These are phyloP conservation scores for Oryza brachyantha DNA, from an alignment of 176 grass and related monocot species.

Conservation along the genomic window DNA sequence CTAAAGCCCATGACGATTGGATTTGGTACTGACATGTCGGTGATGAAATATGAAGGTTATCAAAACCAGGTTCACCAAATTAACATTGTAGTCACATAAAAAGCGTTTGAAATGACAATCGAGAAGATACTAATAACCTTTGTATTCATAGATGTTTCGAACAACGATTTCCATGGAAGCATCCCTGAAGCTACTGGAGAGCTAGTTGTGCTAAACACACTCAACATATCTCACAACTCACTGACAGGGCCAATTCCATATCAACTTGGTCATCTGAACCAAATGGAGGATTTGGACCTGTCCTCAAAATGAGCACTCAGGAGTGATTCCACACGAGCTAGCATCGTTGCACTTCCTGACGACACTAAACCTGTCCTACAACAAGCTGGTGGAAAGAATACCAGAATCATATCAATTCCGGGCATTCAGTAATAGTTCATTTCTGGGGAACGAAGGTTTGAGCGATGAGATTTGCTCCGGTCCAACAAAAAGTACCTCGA, in stretches of 20 bases:
- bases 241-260: constrained; percentile 4
- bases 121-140: not conserved
- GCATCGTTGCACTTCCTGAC: constrained; percentile 32
- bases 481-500: too few species aligned
- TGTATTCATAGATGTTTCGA: constrained; percentile 12
- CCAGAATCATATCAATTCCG: constrained; percentile 7
- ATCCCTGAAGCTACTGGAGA: constrained; percentile 35
- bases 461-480: too few species aligned
- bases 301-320: constrained; percentile 38
- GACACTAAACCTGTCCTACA: constrained; percentile 38
- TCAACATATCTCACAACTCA: constrained; percentile 29
- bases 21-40: not conserved
- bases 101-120: not conserved
- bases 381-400: constrained; percentile 33
- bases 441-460: not conserved
- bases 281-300: constrained; percentile 39
- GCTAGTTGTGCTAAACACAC: not conserved
- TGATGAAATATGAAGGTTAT: not conserved
- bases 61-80: not conserved
- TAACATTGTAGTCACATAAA: constrained; percentile 1
- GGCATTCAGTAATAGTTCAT: constrained; percentile 10
- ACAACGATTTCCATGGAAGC: constrained; percentile 29
- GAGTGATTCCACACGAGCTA: constrained; percentile 23
- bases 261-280: not conserved
- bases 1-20: not conserved